A percentile compares a stretch with the other conserved stretches of the same genome.
These are phyloP conservation scores for Aureobasidium pullulans DNA, from an alignment of 2,329 filamentous ascomycete species.

Conservation along the genomic window DNA sequence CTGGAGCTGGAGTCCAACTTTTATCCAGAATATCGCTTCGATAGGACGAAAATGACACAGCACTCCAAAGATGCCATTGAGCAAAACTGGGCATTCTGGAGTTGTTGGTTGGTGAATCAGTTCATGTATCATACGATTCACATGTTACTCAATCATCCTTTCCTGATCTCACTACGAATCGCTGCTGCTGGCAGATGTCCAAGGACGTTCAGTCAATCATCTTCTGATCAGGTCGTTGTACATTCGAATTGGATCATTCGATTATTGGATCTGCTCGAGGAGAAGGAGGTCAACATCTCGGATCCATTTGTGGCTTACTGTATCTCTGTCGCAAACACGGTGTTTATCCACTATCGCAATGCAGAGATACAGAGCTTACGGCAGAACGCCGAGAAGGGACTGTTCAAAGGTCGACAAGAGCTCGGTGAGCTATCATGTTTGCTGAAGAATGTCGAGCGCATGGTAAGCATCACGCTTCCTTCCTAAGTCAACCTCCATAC, in stretches of 20 bases:
- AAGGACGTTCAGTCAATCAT: conserved; percentile 5
- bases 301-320: conserved; percentile 11
- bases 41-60: not conserved
- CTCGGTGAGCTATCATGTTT: not conserved
- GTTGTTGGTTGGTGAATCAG: conserved; percentile 3
- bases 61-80: conserved; percentile 9
- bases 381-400: conserved; percentile 5
- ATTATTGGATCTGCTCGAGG: conserved; percentile 1
- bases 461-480: not conserved
- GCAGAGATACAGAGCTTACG: not conserved
- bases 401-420: conserved; percentile 9
- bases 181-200: not conserved
- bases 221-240: conserved; percentile 6
- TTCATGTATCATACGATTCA: conserved; percentile 12
- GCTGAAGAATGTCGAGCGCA: conserved; percentile 8
- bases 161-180: conserved; percentile 3
- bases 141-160: conserved; percentile 10
- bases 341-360: conserved; percentile 8
- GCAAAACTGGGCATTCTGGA: conserved; percentile 10
- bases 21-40: conserved; percentile 4
- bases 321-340: conserved; percentile 1
- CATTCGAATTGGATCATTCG: conserved; percentile 12
- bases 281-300: not conserved
- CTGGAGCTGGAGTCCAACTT: conserved; percentile 9
- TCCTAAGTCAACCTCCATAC: not conserved